Evolutionary conservation across 2,329 filamentous ascomycete genomes (phyloP), one percentile per base, ranked within the genome.

Genomic region (Claviceps humidiphila): DNA sequence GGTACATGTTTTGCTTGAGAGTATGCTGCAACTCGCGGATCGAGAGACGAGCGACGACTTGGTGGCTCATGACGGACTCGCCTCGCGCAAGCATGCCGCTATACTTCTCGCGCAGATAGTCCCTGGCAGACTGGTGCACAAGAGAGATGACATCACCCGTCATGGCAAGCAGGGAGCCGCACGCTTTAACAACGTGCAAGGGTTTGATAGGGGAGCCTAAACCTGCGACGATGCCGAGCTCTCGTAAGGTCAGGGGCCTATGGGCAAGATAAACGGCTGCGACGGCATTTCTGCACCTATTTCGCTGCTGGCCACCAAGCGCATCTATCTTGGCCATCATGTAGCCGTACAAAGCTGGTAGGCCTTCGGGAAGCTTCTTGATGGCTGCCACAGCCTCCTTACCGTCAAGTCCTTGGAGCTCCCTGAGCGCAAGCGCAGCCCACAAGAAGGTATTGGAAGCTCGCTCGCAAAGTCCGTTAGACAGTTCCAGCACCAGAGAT

Each of bases 91-190:
- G 70, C 56, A n/a, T 56, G 47, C n/a, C 51, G 9, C 16, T 40
- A 44, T 53, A 55, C 55, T 2, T 59, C 47, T 26, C 55, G 20
- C 5, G 53, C 3, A 74, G 49, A 55, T 61, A 71, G 38, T 74
- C 71, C 49, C 72, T 71, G 3, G 68, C 71, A 8, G 70, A 73
- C 52, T 72, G 66, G 52, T 75, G 70, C 0, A 74, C 60, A 46
- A 73, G 66, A 40, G 63, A 68, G 11, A 74, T 52, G 0, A 34
- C 57, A 2, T 34, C 55, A 0, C 65, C 55, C 37, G 58, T 59
- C 17, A 68, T 26, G 1, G 63, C 68, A 1, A 74, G 60, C 44
- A 64, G 53, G 20, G 66, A 73, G 14, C 70, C 66, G 55, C 68
- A 73, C 11, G 53, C 39, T 16, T 55, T 50, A 17, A 73, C 58